Evolutionary conservation across 805 yeast genomes (phyloP), one percentile per base, ranked within the genome.

Genomic region (Yarrowia porcina): DNA sequence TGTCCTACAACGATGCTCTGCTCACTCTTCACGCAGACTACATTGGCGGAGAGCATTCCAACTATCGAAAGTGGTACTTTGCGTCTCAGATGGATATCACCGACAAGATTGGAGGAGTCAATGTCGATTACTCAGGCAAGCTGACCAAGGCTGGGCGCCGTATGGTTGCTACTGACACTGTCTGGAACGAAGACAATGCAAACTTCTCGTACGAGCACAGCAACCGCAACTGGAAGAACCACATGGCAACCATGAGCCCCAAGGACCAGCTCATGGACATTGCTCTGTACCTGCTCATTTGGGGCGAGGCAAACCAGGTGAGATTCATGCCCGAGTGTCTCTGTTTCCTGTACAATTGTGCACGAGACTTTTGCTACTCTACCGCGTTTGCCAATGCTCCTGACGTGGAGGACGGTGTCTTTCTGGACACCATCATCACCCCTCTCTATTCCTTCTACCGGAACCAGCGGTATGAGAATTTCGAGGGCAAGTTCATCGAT

Each of bases 291-390:
- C 77, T 90, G 12, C 72, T 89, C 63, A 82, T 89, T 66, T 90
- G 97, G 97, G 96, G 96, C 0, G 97, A 90, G 71, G 90, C 96
- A 0, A 89, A 88, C 69, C 91, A 89, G 68, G 71, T 90, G 2
- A 79, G 97, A 66, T 90, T 88, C 69, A 86, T 90, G 84, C 97
- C 97, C 0, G 97, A 90, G 70, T 89, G 96, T 68, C 71, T 90
- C 21, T 89, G 96, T 65, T 90, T 91, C 67, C 82, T 90, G 25
- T 90, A 86, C 76, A 89, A 90, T 69, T 87, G 96, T 68, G 90
- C 96, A 56, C 81, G 82, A 52, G 92, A 88, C 69, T 80, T 80
- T 67, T 87, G 82, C 67, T 79, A 81, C 66, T 79, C 86, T 0
- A 71, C 81, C 15, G 79, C 78, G 64, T 60, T 35, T 35, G 62